phyloP scores from a whole-genome alignment of 2,329 filamentous ascomycete species.

The Aphanocladium album region DNA sequence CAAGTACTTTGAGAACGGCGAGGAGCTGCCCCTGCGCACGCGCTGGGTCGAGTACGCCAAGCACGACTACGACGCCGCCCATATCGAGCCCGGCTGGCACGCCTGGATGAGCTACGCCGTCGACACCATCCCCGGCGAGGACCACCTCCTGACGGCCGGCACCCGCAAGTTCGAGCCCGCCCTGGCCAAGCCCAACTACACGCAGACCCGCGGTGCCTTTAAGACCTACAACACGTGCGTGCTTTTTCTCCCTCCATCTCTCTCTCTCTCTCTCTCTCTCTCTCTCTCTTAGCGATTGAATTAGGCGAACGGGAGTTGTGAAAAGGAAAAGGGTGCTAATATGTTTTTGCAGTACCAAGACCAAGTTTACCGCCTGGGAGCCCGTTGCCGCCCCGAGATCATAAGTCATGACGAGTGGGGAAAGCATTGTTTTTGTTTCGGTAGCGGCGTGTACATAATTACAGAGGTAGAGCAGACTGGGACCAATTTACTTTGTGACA shows the following conservation, averaged over 20 bases:
- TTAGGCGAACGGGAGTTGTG: neutral
- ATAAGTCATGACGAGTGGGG: slow-evolving; percentile 18
- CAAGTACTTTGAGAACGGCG: slow-evolving; percentile 94
- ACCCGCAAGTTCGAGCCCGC: slow-evolving; percentile 71
- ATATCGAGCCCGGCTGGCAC: slow-evolving; percentile 96
- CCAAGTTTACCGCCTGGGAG: slow-evolving; percentile 51
- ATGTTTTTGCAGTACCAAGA: slow-evolving; percentile 39
- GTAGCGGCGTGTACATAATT: slow-evolving; percentile 27
- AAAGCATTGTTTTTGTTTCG: neutral
- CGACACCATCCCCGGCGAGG: slow-evolving; percentile 76
- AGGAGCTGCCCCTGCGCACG: slow-evolving; percentile 91
- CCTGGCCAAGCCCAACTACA: slow-evolving; percentile 68
- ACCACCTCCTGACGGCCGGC: slow-evolving; percentile 64
- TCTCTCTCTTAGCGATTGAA: too few species aligned
- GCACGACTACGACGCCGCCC: slow-evolving; percentile 73
- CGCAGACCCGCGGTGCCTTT: slow-evolving; percentile 71
- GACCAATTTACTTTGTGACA: neutral
- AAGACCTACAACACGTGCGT: slow-evolving; percentile 94
- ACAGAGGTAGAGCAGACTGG: neutral
- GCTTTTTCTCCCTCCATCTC: neutral
- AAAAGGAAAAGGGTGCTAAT: slow-evolving; percentile 17
- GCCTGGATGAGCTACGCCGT: slow-evolving; percentile 94
- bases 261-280: too few species aligned
- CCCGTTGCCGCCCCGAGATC: slow-evolving; percentile 35
- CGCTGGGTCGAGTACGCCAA: slow-evolving; percentile 97